Percentiles rank a stretch among this genome's conserved stretches.
These are phyloP conservation scores for Calonectria henricotiae DNA, from an alignment of 2,329 filamentous ascomycete species.

Conservation along the genomic window DNA sequence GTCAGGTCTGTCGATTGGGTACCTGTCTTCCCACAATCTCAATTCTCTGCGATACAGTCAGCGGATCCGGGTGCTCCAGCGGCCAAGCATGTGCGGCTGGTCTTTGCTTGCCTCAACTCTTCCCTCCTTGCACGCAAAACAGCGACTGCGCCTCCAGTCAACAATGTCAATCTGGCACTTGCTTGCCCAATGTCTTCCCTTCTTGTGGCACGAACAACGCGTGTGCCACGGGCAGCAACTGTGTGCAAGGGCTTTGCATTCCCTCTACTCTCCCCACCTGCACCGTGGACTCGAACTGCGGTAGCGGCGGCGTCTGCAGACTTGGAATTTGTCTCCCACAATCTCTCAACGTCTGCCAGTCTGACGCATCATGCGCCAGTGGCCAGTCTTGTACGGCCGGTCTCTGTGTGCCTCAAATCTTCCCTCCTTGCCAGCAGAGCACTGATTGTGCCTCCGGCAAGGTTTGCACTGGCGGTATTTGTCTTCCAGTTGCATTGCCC, in stretches of 20 bases:
- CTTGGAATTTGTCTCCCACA: conserved; percentile 29
- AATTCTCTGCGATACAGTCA: not conserved
- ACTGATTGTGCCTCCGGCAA: conserved; percentile 25
- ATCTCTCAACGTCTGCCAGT: conserved; percentile 17
- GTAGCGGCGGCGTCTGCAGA: conserved; percentile 27
- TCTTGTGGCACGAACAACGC: not conserved
- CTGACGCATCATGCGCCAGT: conserved; percentile 5
- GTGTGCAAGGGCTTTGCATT: conserved; percentile 23
- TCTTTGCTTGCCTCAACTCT: conserved; percentile 29
- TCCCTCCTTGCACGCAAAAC: conserved; percentile 22
- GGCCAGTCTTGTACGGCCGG: conserved; percentile 29
- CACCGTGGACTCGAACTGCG: conserved; percentile 29
- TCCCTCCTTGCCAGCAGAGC: conserved; percentile 22
- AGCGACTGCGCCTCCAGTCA: conserved; percentile 23
- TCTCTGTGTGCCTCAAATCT: conserved; percentile 32
- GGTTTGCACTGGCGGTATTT: conserved; percentile 27
- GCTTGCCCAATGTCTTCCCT: conserved; percentile 28
- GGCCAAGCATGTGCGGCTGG: conserved; percentile 25
- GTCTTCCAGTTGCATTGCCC: conserved; percentile 22
- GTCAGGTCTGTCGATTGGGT: conserved; percentile 32
- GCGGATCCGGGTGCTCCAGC: not conserved
- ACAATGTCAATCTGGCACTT: conserved; percentile 15
- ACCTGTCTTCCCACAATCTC: conserved; percentile 15
- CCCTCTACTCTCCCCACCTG: conserved; percentile 24
- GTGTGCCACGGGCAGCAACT: conserved; percentile 24